Percentiles rank a stretch among this genome's conserved stretches.
These are phyloP conservation scores for Lasiodiplodia citricola DNA, from an alignment of 2,329 filamentous ascomycete genomes.

Conservation along the genomic window DNA sequence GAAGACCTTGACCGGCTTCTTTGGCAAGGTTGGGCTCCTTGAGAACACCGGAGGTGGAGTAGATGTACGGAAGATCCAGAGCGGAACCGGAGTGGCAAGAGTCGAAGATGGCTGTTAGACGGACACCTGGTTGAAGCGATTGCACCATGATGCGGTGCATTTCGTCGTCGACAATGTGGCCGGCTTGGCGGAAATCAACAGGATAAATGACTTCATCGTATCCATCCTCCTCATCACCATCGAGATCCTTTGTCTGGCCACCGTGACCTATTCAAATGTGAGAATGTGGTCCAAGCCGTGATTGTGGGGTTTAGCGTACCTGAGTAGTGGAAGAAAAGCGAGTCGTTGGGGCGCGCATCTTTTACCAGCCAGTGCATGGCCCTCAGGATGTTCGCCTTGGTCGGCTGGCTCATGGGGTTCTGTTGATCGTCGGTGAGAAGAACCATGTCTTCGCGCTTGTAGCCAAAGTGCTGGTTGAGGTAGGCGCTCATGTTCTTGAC, in stretches of 20 bases:
- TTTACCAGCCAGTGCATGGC: slow-evolving; percentile 99
- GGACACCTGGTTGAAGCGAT: slow-evolving; percentile 79
- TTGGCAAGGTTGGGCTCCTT: slow-evolving; percentile 83
- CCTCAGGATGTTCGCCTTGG: slow-evolving; percentile 90
- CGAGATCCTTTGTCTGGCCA: slow-evolving; percentile 79
- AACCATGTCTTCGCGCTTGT: slow-evolving; percentile 96
- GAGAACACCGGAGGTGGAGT: slow-evolving; percentile 78
- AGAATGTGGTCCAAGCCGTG: not conserved
- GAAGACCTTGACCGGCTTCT: slow-evolving; percentile 74
- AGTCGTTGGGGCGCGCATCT: slow-evolving; percentile 89
- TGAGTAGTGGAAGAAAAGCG: slow-evolving; percentile 96
- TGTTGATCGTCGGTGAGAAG: slow-evolving; percentile 95
- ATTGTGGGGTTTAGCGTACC: slow-evolving; percentile 58
- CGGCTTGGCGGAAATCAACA: slow-evolving; percentile 78
- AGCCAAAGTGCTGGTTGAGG: slow-evolving; percentile 85
- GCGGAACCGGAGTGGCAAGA: slow-evolving; percentile 81
- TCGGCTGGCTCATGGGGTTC: slow-evolving; percentile 95
- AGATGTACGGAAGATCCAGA: slow-evolving; percentile 78
- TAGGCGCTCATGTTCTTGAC: slow-evolving; percentile 97
- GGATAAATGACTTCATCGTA: slow-evolving; percentile 86
- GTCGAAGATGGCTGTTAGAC: slow-evolving; percentile 81
- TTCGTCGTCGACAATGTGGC: slow-evolving; percentile 83
- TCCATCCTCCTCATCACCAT: slow-evolving; percentile 81
- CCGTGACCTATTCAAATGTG: slow-evolving; percentile 67
- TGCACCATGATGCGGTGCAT: slow-evolving; percentile 82